A percentile compares a stretch with the other conserved stretches of the same genome.
phyloP scores from a whole-genome alignment of 371 early-diverging fungal genomes.

The Apophysomyces ossiformis region DNA sequence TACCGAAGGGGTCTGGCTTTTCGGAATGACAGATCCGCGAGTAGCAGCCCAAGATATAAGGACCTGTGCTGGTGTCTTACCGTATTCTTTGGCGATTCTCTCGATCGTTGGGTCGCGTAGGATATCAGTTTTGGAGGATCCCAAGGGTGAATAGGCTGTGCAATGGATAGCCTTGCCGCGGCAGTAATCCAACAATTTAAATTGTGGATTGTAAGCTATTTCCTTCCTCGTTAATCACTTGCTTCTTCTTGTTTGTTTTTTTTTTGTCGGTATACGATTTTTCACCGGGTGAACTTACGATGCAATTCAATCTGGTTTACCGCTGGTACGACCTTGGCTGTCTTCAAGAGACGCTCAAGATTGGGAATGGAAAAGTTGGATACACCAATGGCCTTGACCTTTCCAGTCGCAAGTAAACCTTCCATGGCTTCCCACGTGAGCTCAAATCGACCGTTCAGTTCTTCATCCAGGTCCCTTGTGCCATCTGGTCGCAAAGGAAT shows the following conservation, averaged over 20 bases:
- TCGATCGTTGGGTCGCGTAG: slow-evolving; percentile 52
- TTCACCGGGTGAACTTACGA: slow-evolving; percentile 59
- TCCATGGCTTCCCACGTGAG: slow-evolving; percentile 65
- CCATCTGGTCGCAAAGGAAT: slow-evolving; percentile 42
- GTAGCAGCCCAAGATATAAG: slow-evolving; percentile 79
- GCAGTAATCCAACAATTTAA: slow-evolving; percentile 62
- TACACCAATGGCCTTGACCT: slow-evolving; percentile 71
- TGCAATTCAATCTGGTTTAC: slow-evolving; percentile 76
- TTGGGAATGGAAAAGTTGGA: slow-evolving; percentile 63
- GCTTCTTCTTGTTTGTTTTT: too few species aligned
- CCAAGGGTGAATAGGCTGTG: slow-evolving; percentile 80
- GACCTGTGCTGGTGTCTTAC: slow-evolving; percentile 75
- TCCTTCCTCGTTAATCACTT: too few species aligned
- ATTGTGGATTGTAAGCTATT: slow-evolving; percentile 66
- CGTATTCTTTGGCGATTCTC: slow-evolving; percentile 66
- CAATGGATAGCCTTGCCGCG: slow-evolving; percentile 57
- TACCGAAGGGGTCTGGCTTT: slow-evolving; percentile 54
- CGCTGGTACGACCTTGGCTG: slow-evolving; percentile 64
- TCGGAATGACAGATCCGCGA: slow-evolving; percentile 60
- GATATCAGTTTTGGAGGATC: slow-evolving; percentile 50
- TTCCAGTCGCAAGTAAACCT: slow-evolving; percentile 63
- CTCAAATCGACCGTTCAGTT: slow-evolving; percentile 25
- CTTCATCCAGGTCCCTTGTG: slow-evolving; percentile 39
- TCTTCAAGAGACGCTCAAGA: slow-evolving; percentile 53
- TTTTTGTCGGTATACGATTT: not conserved